Evolutionary conservation across 2,329 filamentous ascomycete species (phyloP).

Genomic region (Neospermospora avenae): DNA sequence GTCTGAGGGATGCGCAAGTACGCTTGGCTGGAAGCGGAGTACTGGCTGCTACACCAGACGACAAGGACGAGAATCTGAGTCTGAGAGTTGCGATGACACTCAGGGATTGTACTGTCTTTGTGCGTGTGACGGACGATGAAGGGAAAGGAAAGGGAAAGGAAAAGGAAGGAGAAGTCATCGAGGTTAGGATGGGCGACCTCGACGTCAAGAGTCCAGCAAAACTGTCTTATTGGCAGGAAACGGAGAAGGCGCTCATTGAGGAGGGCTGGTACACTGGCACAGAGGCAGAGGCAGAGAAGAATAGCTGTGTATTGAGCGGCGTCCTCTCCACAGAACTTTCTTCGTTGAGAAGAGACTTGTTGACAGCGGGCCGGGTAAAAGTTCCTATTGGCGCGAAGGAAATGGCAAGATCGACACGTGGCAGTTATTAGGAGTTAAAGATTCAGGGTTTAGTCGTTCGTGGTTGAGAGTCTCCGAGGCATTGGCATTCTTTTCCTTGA

Average conservation of each 20-base stretch:
- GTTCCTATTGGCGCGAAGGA: no score
- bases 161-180: constrained; percentile 36
- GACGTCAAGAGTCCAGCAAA: constrained; percentile 73
- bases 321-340: no score
- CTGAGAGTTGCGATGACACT: constrained; percentile 75
- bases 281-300: constrained; percentile 31
- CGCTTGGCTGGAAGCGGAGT: constrained; percentile 33
- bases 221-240: constrained; percentile 62
- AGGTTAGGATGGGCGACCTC: constrained; percentile 68
- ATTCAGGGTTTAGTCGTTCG: no score
- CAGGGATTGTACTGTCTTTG: constrained; percentile 73
- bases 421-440: no score
- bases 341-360: background rate
- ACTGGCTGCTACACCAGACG: constrained; percentile 8
- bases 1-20: constrained; percentile 43
- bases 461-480: no score
- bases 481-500: no score
- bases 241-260: constrained; percentile 60
- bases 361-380: no score
- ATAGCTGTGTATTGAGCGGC: no score
- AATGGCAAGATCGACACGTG: no score
- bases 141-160: background rate
- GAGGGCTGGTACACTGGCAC: constrained; percentile 63
- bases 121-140: constrained; percentile 48
- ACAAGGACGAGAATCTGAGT: constrained; percentile 40